Percentiles rank a stretch among this genome's conserved stretches.
Evolutionary conservation across 306 rosid genomes (phyloP).

Genomic region (Dryas drummondii): DNA sequence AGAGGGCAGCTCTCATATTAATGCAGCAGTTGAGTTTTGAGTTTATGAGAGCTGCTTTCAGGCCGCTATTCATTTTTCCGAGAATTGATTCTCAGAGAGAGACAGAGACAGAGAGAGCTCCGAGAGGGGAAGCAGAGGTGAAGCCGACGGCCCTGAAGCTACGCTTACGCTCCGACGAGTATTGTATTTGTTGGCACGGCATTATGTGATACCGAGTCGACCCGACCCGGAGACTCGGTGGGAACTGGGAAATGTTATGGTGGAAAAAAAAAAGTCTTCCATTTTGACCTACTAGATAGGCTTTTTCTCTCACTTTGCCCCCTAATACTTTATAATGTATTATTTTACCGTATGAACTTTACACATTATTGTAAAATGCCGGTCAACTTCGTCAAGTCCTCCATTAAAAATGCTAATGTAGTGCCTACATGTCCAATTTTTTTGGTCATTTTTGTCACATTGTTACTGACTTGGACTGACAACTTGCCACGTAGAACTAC

Average conservation of each 20-base stretch:
- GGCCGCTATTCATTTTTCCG: conserved; percentile 49
- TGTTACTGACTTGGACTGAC: too few species aligned
- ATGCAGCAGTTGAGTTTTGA: conserved; percentile 39
- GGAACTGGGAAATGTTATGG: too few species aligned
- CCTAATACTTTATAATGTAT: too few species aligned
- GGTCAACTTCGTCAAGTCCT: too few species aligned
- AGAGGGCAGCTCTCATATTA: conserved; percentile 46
- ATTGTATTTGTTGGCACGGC: neutral
- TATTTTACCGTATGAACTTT: too few species aligned
- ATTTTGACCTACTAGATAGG: too few species aligned
- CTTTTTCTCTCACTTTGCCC: too few species aligned
- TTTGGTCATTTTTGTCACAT: too few species aligned
- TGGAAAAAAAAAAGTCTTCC: too few species aligned
- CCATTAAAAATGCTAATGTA: too few species aligned
- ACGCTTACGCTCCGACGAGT: conserved; percentile 21
- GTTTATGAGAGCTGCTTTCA: conserved; percentile 45
- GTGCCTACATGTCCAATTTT: too few species aligned
- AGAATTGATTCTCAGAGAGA: conserved; percentile 4
- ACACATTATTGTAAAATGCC: too few species aligned
- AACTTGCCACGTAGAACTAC: neutral
- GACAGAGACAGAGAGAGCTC: neutral
- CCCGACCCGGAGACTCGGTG: neutral
- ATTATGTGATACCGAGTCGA: neutral
- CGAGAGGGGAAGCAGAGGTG: neutral
- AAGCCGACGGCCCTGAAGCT: conserved; percentile 20